Base-by-base conservation (phyloP, 257 asterid species). In the Nyctanthes arbortristis region DNA sequence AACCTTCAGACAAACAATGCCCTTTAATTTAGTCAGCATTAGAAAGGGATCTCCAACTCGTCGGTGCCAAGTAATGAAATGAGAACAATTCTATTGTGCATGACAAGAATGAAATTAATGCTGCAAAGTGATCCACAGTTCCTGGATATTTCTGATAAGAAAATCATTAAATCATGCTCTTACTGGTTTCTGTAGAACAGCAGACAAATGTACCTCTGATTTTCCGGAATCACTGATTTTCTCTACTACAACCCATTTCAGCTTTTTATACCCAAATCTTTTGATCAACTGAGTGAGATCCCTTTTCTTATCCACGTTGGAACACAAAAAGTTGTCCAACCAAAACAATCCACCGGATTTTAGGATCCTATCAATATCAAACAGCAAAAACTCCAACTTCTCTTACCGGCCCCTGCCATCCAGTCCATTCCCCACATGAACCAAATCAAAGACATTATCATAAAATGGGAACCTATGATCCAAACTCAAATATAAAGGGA, bases 231-330 rank as follows among this genome's bases (percentile, higher is more conserved):
- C 82, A 33, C 65, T 73, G 37, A 54, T 32, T 65, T 37, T 73
- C 57, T 78, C 82, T 57, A 79, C 82, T 8, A 78, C 79, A 64
- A 78, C 62, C 82, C 82, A 78, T 74, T 78, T 73, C 12, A 78
- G 64, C 69, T 78, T 78, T 33, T 78, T 78, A 72, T 78, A 78
- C 18, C 79, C 79, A 59, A 73, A 73, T 69, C 73, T 24, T 74
- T 78, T 76, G 1, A 78, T 78, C 54, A 78, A 61, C 45, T 47
- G 67, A 2, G 76, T 78, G 39, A 73, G 54, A 71, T 75, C 95
- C 73, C 69, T 60, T 65, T 76, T 87, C 84, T 89, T 91, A 20
- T 85, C 96, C 62, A 89, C 95, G 47, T 32, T 78, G 3, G 89
- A 77, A 58, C 90, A 89, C 70, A 73, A 87, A 43, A 85, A 84